Evolutionary conservation across 1,139 yeast genomes (phyloP), one percentile per base, ranked within the genome.

Genomic region (Yamadazyma epiphylla): DNA sequence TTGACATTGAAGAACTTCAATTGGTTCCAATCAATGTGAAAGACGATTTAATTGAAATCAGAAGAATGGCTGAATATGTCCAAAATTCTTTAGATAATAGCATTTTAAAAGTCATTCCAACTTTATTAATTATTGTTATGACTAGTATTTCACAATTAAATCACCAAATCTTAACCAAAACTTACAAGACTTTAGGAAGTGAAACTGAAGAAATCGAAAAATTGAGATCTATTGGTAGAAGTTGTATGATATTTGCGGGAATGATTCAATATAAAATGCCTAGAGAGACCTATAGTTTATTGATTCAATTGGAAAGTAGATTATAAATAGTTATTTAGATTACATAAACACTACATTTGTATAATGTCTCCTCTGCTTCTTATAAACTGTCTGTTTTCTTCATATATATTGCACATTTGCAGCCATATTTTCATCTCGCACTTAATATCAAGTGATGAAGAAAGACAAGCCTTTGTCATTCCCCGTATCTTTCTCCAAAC

Each of bases 211-310:
- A 76, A 28, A 64, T 68, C 26, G 72, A 73, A 17, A 53, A 50
- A 28, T 64, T 87, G 53, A 78, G 76, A 45, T 68, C 64, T 28
- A 71, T 84, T 39, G 89, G 95, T 4, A 82, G 79, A 52, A 87
- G 87, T 53, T 83, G 95, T 56, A 87, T 89, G 87, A 77, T 89
- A 3, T 94, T 83, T 55, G 95, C 97, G 9, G 97, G 97, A 33
- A 83, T 91, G 81, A 84, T 91, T 24, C 96, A 88, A 58, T 89
- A 86, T 58, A 80, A 85, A 52, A 87, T 91, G 95, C 95, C 97
- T 4, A 72, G 94, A 39, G 96, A 89, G 49, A 80, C 88, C 0
- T 88, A 86, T 53, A 76, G 87, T 45, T 70, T 77, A 31, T 63
- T 88, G 49, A 81, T 87, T 26, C 76, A 74, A 41, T 64, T 88